Base-by-base conservation (phyloP, 1,139 yeast genomes). In the Candida sanyaensis region DNA sequence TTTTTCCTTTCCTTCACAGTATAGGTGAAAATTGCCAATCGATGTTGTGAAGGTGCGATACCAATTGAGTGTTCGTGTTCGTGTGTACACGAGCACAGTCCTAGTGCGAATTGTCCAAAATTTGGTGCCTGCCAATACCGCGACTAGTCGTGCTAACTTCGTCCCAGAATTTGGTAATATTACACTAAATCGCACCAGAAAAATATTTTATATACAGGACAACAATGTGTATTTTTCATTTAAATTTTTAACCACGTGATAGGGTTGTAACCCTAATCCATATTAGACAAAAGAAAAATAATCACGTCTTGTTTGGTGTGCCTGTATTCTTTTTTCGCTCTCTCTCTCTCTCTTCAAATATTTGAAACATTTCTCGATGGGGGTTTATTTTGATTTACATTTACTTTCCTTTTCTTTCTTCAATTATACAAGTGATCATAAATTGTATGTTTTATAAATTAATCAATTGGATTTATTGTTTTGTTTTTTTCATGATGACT, bases 401-500 rank as follows among this genome's bases (percentile, higher is more conserved):
- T 17, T 17, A 17, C 21, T 17, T 17, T 17, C 28, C 24, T 12
- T 11, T 9, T 10, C 4, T 12, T 24, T 21, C 26, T 31, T 9
- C 8, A 12, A 11, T n/a, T 31, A 7, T 11, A 12, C 17, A 5
- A 11, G 5, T 31, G n/a, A 29, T 5, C 21, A 8, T n/a, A 24
- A 40, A 31, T 37, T 40, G 43, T 40, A 40, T 40, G 43, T 40
- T 40, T 31, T 23, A 32, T 17, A 8, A 8, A 21, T n/a, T 34
- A 11, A 13, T 5, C 27, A 34, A 23, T 11, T 26, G 28, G 4
- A 26, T 11, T 11, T 13, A 24, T 11, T 10, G 24, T 31, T 17
- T 7, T n/a, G n/a, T n/a, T n/a, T 24, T 40, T 54, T 50, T 46
- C 27, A 62, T 74, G 80, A 75, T 75, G 80, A 75, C 68, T 57